Conservation (phyloP, 106 monocot species). For the Cymbidium sinense region DNA sequence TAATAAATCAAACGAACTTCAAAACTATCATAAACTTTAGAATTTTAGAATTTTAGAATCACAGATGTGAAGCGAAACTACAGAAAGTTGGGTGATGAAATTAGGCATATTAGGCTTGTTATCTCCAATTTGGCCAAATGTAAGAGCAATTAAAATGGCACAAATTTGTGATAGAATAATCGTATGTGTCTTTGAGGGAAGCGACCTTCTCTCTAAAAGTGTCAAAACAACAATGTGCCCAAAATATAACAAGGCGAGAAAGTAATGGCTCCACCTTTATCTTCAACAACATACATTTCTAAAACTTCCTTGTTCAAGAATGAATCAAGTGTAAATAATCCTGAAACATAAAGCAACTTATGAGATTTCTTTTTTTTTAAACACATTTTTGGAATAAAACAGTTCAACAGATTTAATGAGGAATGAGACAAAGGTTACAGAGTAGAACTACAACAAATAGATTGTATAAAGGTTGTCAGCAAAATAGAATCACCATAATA, state of each 20-base stretch:
- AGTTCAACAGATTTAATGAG: too few relatives aligned
- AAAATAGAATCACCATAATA: too few relatives aligned
- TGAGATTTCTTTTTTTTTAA: too few relatives aligned
- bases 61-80: slow-evolving; percentile 3
- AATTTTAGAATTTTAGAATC: too few relatives aligned
- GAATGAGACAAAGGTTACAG: too few relatives aligned
- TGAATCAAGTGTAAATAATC: too few relatives aligned
- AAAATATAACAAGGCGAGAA: slow-evolving; percentile 69
- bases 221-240: slow-evolving; percentile 77
- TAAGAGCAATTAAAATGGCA: slow-evolving; percentile 68
- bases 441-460: too few relatives aligned
- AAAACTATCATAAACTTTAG: too few relatives aligned
- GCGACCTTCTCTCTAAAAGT: slow-evolving; percentile 66
- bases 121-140: slow-evolving; percentile 82
- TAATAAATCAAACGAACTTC: too few relatives aligned
- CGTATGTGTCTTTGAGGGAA: slow-evolving; percentile 88
- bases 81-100: slow-evolving; percentile 79
- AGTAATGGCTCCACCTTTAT: slow-evolving; percentile 84
- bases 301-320: not conserved
- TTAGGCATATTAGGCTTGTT: slow-evolving; percentile 61
- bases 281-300: slow-evolving; percentile 76
- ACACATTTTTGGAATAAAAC: too few relatives aligned
- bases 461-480: too few relatives aligned
- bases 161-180: slow-evolving; percentile 83
- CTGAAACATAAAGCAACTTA: too few relatives aligned